Base-by-base conservation (phyloP, 2,329 filamentous ascomycete species). In the Penicillium sumatraense region DNA sequence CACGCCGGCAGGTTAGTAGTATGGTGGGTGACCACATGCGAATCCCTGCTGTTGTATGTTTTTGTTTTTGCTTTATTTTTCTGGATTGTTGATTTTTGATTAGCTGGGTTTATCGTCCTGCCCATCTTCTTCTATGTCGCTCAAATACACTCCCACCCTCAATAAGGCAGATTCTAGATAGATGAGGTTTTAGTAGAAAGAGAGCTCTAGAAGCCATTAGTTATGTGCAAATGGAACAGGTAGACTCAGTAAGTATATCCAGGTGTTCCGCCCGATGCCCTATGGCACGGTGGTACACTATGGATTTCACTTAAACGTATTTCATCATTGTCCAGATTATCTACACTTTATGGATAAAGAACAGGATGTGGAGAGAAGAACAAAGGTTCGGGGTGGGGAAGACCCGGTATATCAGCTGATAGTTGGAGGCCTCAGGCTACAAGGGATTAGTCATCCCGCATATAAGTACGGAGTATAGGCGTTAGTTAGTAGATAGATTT, bases 311-410 rank as follows among this genome's bases (percentile, higher is more conserved):
- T 38, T 38, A 11, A 45, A 27, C 16, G 11, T 47, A 31, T n/a
- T n/a, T 47, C n/a, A 47, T 27, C 44, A 47, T 47, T 47, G 44
- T 47, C 44, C 24, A 16, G 33, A 11, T 11, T 11, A 20, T 20
- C 31, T n/a, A n/a, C n/a, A n/a, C n/a, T n/a, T n/a, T n/a, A n/a
- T n/a, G n/a, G 13, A 47, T 31, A 47, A 47, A 47, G 44, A 47
- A 47, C 24, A 47, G 44, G 26, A 47, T 47, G n/a, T 31, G 26
- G 44, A 47, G 44, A 47, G 44, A 47, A 47, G 44, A 33, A 47
- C 2, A 33, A 18, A 31, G 20, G 44, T 31, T 47, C n/a, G n/a
- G 26, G 23, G 18, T 9, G 41, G 41, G 23, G 41, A 45, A 45
- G 44, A 47, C 33, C n/a, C 3, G 24, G 44, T 20, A 46, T 31